Evolutionary conservation across 1,284 basidiomycete species (phyloP).

Genomic region (Irpex lacteus): DNA sequence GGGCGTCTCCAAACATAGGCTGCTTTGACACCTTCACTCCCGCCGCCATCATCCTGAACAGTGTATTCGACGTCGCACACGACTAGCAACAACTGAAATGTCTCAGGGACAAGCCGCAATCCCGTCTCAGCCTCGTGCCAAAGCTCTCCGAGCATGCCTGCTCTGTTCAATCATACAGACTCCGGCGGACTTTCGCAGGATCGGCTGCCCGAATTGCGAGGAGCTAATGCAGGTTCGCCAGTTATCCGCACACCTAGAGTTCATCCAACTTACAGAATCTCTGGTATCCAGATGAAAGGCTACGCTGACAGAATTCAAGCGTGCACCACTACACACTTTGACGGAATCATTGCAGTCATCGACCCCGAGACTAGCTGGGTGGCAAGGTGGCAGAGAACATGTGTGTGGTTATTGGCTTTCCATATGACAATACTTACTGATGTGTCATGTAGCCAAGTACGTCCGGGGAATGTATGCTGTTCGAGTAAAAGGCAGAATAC

Average conservation of each 20-base stretch:
- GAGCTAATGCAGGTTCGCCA: conserved; percentile 82
- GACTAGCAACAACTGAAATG: conserved; percentile 14
- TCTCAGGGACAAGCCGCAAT: conserved; percentile 41
- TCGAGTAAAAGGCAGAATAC: conserved; percentile 82
- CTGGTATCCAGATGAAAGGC: conserved; percentile 74
- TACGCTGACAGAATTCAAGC: conserved; percentile 79
- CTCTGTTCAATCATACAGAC: conserved; percentile 90
- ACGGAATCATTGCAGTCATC: conserved; percentile 89
- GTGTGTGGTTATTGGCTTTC: conserved; percentile 45
- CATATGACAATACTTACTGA: not conserved
- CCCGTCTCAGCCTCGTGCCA: conserved; percentile 60
- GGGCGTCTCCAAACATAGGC: not conserved
- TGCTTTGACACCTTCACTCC: too few relatives aligned
- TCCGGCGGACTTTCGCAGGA: conserved; percentile 79
- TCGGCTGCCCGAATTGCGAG: conserved; percentile 97
- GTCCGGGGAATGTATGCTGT: conserved; percentile 87
- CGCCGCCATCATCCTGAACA: too few relatives aligned
- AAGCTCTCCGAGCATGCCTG: conserved; percentile 84
- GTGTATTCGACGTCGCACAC: not conserved
- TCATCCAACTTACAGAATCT: not conserved
- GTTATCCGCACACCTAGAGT: not conserved
- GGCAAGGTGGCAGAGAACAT: conserved; percentile 87
- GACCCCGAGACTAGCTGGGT: conserved; percentile 94
- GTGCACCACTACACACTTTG: conserved; percentile 94
- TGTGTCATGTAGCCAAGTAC: conserved; percentile 65